These are phyloP conservation scores for Ogataea methanolica DNA, from an alignment of 805 yeast species.

Conservation along the genomic window DNA sequence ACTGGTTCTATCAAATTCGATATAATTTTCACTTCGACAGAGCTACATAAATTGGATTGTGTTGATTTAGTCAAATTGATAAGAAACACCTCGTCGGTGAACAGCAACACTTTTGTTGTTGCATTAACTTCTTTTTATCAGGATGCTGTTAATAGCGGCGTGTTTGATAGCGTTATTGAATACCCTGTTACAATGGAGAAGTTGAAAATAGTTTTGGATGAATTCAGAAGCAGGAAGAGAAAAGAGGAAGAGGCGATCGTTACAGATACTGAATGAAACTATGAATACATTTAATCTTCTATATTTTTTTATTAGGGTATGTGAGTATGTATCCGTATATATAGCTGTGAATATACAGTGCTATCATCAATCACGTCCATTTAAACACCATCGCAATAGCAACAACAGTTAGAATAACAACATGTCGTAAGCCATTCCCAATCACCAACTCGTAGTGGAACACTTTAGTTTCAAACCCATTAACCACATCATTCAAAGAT, in stretches of 20 bases:
- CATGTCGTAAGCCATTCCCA: not conserved
- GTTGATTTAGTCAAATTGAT: conserved; percentile 74
- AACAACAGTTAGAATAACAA: conserved; percentile 1
- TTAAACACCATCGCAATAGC: not conserved
- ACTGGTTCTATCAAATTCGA: conserved; percentile 84
- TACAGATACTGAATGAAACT: conserved; percentile 27
- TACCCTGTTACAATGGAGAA: conserved; percentile 52
- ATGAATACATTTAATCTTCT: too few relatives aligned
- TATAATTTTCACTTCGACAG: conserved; percentile 70
- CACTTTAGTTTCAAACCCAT: conserved; percentile 7
- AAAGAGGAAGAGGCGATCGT: conserved; percentile 30
- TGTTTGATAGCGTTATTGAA: conserved; percentile 67
- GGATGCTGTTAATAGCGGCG: conserved; percentile 53
- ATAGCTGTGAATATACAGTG: too few relatives aligned
- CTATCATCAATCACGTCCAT: too few relatives aligned
- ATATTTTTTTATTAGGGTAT: not conserved
- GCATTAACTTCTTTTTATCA: conserved; percentile 68
- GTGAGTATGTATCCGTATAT: not conserved
- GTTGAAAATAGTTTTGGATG: conserved; percentile 27
- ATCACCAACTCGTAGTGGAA: conserved; percentile 3
- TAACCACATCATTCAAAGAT: conserved; percentile 14
- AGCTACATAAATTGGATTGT: conserved; percentile 62
- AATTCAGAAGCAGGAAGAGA: conserved; percentile 16
- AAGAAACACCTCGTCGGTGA: conserved; percentile 70
- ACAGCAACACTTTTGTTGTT: conserved; percentile 70